These are phyloP conservation scores for Diversispora epigaea DNA, from an alignment of 192 early-diverging fungal genomes.

Conservation along the genomic window DNA sequence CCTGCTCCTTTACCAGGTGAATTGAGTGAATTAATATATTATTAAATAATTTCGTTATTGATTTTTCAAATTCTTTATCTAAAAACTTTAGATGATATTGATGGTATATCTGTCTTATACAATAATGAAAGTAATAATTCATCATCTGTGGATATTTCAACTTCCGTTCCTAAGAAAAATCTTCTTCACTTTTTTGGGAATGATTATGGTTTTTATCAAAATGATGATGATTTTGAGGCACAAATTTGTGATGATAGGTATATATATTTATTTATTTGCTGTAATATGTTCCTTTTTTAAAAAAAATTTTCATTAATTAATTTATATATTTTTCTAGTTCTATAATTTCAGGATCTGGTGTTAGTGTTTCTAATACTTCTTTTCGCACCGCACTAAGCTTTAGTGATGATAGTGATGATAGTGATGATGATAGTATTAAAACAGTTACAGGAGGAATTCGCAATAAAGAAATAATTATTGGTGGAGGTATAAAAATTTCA, in stretches of 20 bases:
- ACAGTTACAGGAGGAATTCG: background rate
- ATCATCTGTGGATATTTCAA: constrained; percentile 32
- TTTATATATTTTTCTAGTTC: background rate
- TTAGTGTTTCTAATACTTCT: constrained; percentile 27
- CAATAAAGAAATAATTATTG: constrained; percentile 9
- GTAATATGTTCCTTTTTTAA: background rate
- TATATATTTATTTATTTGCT: background rate
- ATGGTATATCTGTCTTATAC: constrained; percentile 29
- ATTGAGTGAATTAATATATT: background rate
- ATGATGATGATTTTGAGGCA: constrained; percentile 26
- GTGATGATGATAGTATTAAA: background rate
- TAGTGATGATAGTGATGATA: background rate
- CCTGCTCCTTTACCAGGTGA: constrained; percentile 43
- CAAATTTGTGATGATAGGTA: constrained; percentile 36
- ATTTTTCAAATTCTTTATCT: no score
- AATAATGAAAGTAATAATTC: constrained; percentile 35
- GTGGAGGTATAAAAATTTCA: background rate
- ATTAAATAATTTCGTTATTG: no score
- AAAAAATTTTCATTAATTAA: background rate
- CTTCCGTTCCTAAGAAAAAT: background rate
- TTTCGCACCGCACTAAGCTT: constrained; percentile 17
- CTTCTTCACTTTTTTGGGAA: constrained; percentile 31
- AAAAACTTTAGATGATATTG: constrained; percentile 6
- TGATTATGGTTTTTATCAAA: constrained; percentile 21
- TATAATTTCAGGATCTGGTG: constrained; percentile 6